These are phyloP conservation scores for Rhizopus sp. DNA, from an alignment of 371 early-diverging fungal species.

Conservation along the genomic window DNA sequence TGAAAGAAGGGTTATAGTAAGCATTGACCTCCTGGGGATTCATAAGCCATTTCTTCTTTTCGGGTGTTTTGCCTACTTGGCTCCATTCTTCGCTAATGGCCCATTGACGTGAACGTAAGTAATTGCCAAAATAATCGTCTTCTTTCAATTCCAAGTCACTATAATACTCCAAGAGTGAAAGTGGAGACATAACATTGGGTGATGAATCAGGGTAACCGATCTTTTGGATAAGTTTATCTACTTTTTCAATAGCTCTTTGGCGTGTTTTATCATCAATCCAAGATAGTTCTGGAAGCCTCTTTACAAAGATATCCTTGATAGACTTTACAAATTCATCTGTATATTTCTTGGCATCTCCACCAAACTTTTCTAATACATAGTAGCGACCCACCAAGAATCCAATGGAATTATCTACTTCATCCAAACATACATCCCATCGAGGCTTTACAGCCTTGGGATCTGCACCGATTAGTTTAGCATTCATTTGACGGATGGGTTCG, in stretches of 20 bases:
- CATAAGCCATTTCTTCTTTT: conserved; percentile 55
- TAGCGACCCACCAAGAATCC: conserved; percentile 58
- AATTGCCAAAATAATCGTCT: conserved; percentile 53
- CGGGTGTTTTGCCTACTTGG: conserved; percentile 40
- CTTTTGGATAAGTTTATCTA: conserved; percentile 40
- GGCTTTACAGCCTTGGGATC: conserved; percentile 44
- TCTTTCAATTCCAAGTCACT: conserved; percentile 25
- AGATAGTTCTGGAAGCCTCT: conserved; percentile 42
- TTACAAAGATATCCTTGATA: conserved; percentile 49
- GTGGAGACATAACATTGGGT: conserved; percentile 50
- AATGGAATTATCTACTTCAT: conserved; percentile 32
- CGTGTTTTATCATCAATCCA: conserved; percentile 59
- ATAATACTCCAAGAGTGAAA: conserved; percentile 52
- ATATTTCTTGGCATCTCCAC: conserved; percentile 37
- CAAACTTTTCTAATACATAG: conserved; percentile 49
- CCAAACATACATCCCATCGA: conserved; percentile 56
- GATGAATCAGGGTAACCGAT: conserved; percentile 50
- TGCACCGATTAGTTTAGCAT: conserved; percentile 39
- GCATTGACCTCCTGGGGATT: conserved; percentile 65
- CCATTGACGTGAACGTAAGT: conserved; percentile 36
- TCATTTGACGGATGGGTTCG: conserved; percentile 33
- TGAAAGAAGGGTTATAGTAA: conserved; percentile 55
- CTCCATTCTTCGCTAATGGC: conserved; percentile 25
- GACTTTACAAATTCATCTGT: conserved; percentile 51
- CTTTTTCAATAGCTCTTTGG: conserved; percentile 48